Percentiles rank a stretch among this genome's conserved stretches.
Conservation (phyloP, 495 filamentous ascomycete species). For the Neurospora sp. region DNA sequence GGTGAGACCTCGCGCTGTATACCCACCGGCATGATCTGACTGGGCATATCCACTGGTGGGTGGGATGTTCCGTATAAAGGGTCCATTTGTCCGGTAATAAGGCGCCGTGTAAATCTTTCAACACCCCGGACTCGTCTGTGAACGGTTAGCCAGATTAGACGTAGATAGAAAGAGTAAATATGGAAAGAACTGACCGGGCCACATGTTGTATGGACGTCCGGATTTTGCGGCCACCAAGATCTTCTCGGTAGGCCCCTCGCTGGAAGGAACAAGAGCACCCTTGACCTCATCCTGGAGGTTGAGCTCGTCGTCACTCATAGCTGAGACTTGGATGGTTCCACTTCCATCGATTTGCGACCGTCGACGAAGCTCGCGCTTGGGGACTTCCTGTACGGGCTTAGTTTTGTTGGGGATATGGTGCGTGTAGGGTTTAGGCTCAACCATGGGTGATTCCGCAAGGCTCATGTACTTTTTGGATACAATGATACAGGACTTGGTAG, state of each 20-base stretch:
- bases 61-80: neutral
- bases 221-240: conserved; percentile 4
- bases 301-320: neutral
- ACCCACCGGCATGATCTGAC: conserved; percentile 10
- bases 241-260: neutral
- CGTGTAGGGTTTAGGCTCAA: neutral
- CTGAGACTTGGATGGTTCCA: neutral
- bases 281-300: neutral
- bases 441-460: conserved; percentile 7
- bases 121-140: neutral
- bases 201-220: conserved; percentile 11
- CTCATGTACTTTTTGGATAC: conserved; percentile 9
- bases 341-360: neutral
- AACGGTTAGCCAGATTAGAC: neutral
- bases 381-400: neutral
- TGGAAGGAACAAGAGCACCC: neutral
- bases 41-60: conserved; percentile 16
- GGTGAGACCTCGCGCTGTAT: neutral
- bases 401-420: neutral
- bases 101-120: neutral
- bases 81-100: conserved; percentile 10
- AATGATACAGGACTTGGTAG: conserved; percentile 5
- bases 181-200: conserved; percentile 2
- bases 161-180: neutral
- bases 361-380: neutral